Conservation (phyloP, 2,329 filamentous ascomycete species). For the Chalaropsis ovoidea region DNA sequence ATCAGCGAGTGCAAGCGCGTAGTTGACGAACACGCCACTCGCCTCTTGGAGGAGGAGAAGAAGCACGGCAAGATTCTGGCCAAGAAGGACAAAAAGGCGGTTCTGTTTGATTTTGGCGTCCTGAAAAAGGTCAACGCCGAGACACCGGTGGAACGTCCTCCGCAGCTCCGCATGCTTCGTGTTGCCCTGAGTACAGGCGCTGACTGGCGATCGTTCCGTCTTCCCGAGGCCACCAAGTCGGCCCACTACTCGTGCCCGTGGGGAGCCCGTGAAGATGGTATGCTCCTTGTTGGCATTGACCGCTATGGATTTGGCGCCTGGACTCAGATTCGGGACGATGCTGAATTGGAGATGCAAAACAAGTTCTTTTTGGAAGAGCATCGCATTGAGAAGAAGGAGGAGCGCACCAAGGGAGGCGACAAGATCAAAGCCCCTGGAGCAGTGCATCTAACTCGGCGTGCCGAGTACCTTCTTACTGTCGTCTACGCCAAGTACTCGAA, state of each 20-base stretch:
- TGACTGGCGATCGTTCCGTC: conserved; percentile 70
- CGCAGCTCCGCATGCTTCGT: conserved; percentile 75
- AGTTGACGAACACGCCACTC: conserved; percentile 57
- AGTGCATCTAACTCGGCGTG: conserved; percentile 86
- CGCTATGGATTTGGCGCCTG: conserved; percentile 93
- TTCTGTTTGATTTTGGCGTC: conserved; percentile 86
- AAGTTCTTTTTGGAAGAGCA: conserved; percentile 97
- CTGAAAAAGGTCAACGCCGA: conserved; percentile 94
- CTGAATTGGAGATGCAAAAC: conserved; percentile 71
- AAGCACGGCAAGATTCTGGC: conserved; percentile 70
- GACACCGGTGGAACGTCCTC: conserved; percentile 82
- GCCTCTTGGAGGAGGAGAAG: conserved; percentile 71
- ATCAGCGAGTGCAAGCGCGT: conserved; percentile 48
- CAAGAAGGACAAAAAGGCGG: conserved; percentile 96
- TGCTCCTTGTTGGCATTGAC: conserved; percentile 89
- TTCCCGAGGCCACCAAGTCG: conserved; percentile 83
- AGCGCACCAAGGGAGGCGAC: conserved; percentile 67
- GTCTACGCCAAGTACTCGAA: conserved; percentile 74
- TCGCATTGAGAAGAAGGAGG: conserved; percentile 94
- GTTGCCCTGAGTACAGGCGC: conserved; percentile 56
- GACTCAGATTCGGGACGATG: conserved; percentile 86
- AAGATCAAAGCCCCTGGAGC: conserved; percentile 89
- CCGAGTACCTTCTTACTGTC: conserved; percentile 92
- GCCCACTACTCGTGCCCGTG: conserved; percentile 86
- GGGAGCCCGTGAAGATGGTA: conserved; percentile 89